Evolutionary conservation across 257 asterid genomes (phyloP).

Genomic region (Agastache rugosa): DNA sequence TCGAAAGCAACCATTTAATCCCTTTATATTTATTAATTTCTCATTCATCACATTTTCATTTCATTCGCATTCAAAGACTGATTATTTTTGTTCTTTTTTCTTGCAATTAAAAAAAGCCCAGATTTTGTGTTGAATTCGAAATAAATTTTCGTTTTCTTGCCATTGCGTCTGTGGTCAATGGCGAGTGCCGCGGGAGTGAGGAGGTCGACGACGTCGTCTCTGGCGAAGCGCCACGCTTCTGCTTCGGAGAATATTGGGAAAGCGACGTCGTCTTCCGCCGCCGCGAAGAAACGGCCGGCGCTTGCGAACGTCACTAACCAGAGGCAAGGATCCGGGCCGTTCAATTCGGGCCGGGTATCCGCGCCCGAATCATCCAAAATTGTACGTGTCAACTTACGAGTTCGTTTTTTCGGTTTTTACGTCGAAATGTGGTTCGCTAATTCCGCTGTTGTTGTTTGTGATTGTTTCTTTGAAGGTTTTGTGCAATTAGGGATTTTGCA

Average conservation of each 20-base stretch:
- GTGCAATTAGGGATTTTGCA: conserved; percentile 7
- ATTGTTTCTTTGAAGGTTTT: neutral
- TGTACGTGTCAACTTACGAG: conserved; percentile 50
- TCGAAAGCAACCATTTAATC: conserved; percentile 53
- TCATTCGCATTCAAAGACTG: conserved; percentile 5
- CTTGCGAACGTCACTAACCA: conserved; percentile 74
- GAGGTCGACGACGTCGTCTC: conserved; percentile 67
- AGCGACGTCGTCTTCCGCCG: conserved; percentile 41
- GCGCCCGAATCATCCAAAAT: conserved; percentile 57
- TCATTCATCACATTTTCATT: conserved; percentile 1
- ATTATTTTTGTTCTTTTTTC: neutral
- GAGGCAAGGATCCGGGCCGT: conserved; percentile 45
- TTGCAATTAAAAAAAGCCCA: conserved; percentile 15
- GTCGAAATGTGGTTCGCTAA: conserved; percentile 6
- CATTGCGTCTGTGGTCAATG: conserved; percentile 41
- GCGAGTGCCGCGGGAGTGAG: conserved; percentile 55
- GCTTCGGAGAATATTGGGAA: conserved; percentile 55
- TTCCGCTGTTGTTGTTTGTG: conserved; percentile 1
- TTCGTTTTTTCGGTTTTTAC: neutral
- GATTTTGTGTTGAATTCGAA: conserved; percentile 7
- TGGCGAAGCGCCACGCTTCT: conserved; percentile 71
- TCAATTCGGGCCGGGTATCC: conserved; percentile 43
- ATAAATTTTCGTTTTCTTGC: conserved; percentile 18
- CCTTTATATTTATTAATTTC: conserved; percentile 13
- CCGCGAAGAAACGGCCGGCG: conserved; percentile 85